These are phyloP conservation scores for Wickerhamomyces bisporus DNA, from an alignment of 805 yeast species.

Conservation along the genomic window DNA sequence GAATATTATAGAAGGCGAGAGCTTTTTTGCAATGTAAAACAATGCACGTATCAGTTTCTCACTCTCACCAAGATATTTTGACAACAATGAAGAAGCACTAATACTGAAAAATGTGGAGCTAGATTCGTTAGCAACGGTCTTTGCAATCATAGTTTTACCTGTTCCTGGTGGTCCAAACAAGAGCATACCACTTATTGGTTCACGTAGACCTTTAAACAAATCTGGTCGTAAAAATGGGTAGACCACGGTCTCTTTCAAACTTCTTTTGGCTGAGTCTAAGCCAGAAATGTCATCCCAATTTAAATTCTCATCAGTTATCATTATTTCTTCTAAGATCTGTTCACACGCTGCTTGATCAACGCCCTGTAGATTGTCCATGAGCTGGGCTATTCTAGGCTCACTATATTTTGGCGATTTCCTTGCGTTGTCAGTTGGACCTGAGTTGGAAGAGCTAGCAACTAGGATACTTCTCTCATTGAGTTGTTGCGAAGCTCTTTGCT, in stretches of 20 bases:
- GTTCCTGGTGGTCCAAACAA: slow-evolving; percentile 98
- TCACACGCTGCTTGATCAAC: slow-evolving; percentile 75
- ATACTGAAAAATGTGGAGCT: slow-evolving; percentile 91
- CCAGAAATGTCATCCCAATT: slow-evolving; percentile 98
- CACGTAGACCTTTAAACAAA: slow-evolving; percentile 83
- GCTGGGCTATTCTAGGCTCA: slow-evolving; percentile 15
- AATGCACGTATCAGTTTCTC: slow-evolving; percentile 90
- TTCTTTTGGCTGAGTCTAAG: slow-evolving; percentile 76
- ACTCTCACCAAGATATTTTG: slow-evolving; percentile 78
- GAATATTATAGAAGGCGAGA: slow-evolving; percentile 92
- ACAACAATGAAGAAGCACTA: slow-evolving; percentile 84
- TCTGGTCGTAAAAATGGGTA: slow-evolving; percentile 95
- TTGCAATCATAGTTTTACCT: slow-evolving; percentile 95
- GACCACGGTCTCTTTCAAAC: slow-evolving; percentile 92
- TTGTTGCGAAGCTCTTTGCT: neutral
- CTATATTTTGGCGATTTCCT: slow-evolving; percentile 6
- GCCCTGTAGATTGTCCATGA: slow-evolving; percentile 34
- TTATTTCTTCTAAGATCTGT: slow-evolving; percentile 85
- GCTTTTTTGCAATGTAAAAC: slow-evolving; percentile 75
- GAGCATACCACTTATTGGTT: slow-evolving; percentile 95
- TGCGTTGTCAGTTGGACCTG: neutral
- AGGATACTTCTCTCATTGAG: slow-evolving; percentile 1
- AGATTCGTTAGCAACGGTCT: slow-evolving; percentile 96
- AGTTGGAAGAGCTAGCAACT: too few species aligned
- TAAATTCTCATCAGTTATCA: slow-evolving; percentile 87